phyloP scores from a whole-genome alignment of 768 basidiomycete species.

The Cystofilobasidium bisporidii region DNA sequence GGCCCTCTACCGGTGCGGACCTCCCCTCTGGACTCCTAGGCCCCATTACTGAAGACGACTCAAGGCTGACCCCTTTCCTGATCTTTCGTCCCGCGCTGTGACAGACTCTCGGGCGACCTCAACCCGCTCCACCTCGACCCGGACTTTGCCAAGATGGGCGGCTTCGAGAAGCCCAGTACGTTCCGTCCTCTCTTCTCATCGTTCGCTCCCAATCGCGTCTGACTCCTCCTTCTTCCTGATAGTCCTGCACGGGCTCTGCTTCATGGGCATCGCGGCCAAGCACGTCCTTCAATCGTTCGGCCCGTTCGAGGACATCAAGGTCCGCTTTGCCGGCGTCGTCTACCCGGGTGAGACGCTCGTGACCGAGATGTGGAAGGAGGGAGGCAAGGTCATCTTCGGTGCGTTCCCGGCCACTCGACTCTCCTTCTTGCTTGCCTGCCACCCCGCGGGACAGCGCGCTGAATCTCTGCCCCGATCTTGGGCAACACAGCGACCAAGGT shows the following conservation, averaged over 20 bases:
- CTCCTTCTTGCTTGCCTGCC: no score
- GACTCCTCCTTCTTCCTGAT: slow-evolving; percentile 4
- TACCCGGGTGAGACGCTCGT: slow-evolving; percentile 91
- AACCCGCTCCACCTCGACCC: slow-evolving; percentile 92
- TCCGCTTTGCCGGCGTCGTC: slow-evolving; percentile 55
- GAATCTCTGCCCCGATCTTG: neutral
- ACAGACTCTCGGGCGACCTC: slow-evolving; percentile 74
- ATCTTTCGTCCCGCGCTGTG: neutral
- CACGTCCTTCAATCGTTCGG: slow-evolving; percentile 84
- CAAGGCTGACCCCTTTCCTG: neutral
- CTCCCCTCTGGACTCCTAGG: no score
- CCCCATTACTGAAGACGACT: no score
- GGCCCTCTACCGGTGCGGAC: slow-evolving; percentile 68
- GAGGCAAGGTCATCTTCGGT: slow-evolving; percentile 82
- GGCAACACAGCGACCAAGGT: slow-evolving; percentile 61
- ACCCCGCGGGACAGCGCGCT: no score
- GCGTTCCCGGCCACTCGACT: slow-evolving; percentile 42
- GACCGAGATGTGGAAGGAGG: slow-evolving; percentile 98
- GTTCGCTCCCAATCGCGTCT: slow-evolving; percentile 7
- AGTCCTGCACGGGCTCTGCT: slow-evolving; percentile 61
- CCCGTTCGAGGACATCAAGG: slow-evolving; percentile 84
- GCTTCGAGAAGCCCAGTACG: slow-evolving; percentile 72
- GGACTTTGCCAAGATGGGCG: slow-evolving; percentile 87
- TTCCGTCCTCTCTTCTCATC: slow-evolving; percentile 37
- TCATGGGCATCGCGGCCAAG: slow-evolving; percentile 84